Conservation (phyloP, 2,329 filamentous ascomycete species). For the Fusarium agapanthi region DNA sequence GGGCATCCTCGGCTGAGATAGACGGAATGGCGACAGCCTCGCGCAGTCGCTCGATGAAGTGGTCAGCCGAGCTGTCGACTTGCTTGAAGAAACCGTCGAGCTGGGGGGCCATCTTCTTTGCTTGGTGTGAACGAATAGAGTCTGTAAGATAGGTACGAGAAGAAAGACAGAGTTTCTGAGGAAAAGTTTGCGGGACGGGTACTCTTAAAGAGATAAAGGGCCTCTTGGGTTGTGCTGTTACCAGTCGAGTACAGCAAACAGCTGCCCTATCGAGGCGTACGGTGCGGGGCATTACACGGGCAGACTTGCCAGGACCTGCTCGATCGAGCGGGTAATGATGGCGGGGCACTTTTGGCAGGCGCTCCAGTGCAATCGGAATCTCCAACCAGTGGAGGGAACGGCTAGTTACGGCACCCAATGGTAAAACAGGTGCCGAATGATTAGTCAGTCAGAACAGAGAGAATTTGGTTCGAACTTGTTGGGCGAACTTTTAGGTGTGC, state of each 20-base stretch:
- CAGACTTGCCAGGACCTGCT: conserved; percentile 40
- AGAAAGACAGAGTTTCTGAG: conserved; percentile 22
- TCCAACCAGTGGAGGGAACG: conserved; percentile 22
- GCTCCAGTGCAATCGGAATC: conserved; percentile 1
- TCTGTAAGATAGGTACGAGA: conserved; percentile 61
- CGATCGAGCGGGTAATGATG: conserved; percentile 39
- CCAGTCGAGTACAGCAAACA: conserved; percentile 39
- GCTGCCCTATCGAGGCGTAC: conserved; percentile 46
- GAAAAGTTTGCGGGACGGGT: conserved; percentile 29
- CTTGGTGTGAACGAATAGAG: conserved; percentile 65
- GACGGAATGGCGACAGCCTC: conserved; percentile 97
- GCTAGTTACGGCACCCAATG: conserved; percentile 46
- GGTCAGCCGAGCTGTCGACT: conserved; percentile 80
- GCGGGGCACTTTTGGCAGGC: conserved; percentile 36
- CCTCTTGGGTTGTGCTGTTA: conserved; percentile 36
- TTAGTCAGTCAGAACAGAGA: conserved; percentile 34
- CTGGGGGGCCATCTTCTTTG: conserved; percentile 85
- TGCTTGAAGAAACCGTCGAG: conserved; percentile 93
- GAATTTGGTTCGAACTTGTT: conserved; percentile 11
- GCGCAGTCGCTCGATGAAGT: conserved; percentile 89
- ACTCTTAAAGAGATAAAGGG: conserved; percentile 37
- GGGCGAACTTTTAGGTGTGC: neutral
- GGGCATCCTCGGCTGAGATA: conserved; percentile 88
- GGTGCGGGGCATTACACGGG: conserved; percentile 57
- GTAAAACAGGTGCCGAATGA: conserved; percentile 18